Evolutionary conservation across 1,284 basidiomycete species (phyloP).

Genomic region (Coniferiporia weirii): DNA sequence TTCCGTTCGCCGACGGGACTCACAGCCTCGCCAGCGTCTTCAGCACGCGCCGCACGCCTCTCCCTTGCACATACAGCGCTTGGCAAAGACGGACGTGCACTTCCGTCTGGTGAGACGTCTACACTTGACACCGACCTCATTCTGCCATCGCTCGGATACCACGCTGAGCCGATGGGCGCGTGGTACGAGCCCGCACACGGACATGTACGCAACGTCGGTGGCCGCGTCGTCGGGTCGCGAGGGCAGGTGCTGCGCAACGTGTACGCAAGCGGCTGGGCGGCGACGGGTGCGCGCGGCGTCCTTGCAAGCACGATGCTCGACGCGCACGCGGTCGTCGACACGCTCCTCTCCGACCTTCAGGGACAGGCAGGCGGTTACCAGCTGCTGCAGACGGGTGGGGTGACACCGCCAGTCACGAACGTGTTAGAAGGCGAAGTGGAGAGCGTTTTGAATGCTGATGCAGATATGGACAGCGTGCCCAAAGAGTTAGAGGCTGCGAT

Average conservation of each 20-base stretch:
- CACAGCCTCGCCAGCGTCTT: constrained; percentile 22
- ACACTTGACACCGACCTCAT: constrained; percentile 69
- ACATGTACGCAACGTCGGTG: constrained; percentile 49
- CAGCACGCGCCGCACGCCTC: constrained; percentile 32
- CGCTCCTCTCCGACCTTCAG: constrained; percentile 55
- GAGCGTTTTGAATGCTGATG: constrained; percentile 34
- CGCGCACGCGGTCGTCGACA: constrained; percentile 76
- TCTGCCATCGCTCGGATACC: constrained; percentile 87
- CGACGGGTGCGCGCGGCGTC: constrained; percentile 88
- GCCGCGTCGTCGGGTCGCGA: constrained; percentile 45
- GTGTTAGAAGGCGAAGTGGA: constrained; percentile 24
- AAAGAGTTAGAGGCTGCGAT: constrained; percentile 52
- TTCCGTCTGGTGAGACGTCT: constrained; percentile 55
- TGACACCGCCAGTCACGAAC: constrained; percentile 6
- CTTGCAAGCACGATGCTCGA: constrained; percentile 94
- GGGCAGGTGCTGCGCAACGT: constrained; percentile 51
- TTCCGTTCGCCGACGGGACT: constrained; percentile 66
- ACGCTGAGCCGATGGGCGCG: constrained; percentile 52
- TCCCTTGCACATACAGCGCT: constrained; percentile 58
- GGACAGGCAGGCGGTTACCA: constrained; percentile 2
- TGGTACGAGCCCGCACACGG: constrained; percentile 50
- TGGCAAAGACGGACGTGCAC: constrained; percentile 45
- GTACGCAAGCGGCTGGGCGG: constrained; percentile 95
- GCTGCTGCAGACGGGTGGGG: constrained; percentile 20
- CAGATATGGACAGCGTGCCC: constrained; percentile 44